Evolutionary conservation across 2,329 filamentous ascomycete genomes (phyloP).

Genomic region (Fusarium graminum): DNA sequence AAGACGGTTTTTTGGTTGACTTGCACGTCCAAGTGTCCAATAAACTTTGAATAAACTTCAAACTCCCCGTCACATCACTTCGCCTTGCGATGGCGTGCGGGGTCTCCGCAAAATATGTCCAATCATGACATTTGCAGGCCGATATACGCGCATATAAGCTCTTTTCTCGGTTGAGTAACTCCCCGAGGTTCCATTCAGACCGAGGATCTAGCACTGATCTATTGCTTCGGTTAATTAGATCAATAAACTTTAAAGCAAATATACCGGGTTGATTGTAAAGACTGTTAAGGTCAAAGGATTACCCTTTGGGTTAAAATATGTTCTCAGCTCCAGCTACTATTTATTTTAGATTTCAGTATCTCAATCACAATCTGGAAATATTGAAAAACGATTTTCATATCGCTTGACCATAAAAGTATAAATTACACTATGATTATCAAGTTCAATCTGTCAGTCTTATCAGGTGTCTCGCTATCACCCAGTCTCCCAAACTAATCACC

Average conservation of each 20-base stretch:
- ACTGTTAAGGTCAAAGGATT: too few species aligned
- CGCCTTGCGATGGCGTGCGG: conserved; percentile 46
- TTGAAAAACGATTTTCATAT: too few species aligned
- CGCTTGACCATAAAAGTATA: too few species aligned
- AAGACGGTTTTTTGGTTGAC: conserved; percentile 12
- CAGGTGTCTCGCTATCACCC: neutral
- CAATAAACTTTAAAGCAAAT: too few species aligned
- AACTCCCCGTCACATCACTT: conserved; percentile 41
- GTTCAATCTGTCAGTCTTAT: neutral
- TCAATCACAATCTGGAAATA: too few species aligned
- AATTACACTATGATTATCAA: neutral
- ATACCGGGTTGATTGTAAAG: too few species aligned
- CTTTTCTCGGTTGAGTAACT: conserved; percentile 26
- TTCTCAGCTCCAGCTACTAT: neutral
- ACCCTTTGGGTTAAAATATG: too few species aligned
- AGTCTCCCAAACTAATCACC: neutral
- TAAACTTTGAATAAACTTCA: conserved; percentile 23
- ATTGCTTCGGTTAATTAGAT: too few species aligned
- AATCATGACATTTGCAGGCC: conserved; percentile 33
- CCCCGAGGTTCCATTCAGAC: conserved; percentile 29
- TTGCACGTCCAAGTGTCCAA: conserved; percentile 33
- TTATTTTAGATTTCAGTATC: neutral
- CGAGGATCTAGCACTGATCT: neutral
- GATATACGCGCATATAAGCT: conserved; percentile 29
- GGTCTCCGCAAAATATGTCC: conserved; percentile 39